phyloP scores from a whole-genome alignment of 2,329 filamentous ascomycete species.

The Paracorniculantispora psalliotae region DNA sequence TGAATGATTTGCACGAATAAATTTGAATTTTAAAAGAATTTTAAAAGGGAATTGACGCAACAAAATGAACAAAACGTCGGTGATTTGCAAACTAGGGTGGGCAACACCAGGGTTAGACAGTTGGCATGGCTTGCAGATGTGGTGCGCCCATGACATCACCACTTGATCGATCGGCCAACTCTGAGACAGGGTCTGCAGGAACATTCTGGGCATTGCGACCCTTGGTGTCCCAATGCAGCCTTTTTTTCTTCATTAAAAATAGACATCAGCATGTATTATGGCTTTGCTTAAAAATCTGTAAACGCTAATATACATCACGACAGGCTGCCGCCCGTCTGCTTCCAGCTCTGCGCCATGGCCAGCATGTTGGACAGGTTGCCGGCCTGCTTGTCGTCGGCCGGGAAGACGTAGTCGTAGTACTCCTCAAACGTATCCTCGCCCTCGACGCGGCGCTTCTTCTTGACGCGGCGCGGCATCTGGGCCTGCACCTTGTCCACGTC shows the following conservation, averaged over 20 bases:
- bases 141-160: constrained; percentile 12
- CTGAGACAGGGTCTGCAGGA: neutral
- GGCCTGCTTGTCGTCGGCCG: constrained; percentile 83
- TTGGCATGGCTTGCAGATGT: constrained; percentile 9
- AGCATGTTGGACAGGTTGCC: constrained; percentile 79
- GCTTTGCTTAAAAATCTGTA: neutral
- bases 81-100: too few species aligned
- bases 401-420: constrained; percentile 96
- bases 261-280: neutral
- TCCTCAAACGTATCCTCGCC: constrained; percentile 80
- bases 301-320: constrained; percentile 8
- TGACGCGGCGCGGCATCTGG: constrained; percentile 89
- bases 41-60: neutral
- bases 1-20: constrained; percentile 2
- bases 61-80: too few species aligned
- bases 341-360: constrained; percentile 84
- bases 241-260: too few species aligned
- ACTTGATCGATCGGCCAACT: neutral
- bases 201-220: neutral
- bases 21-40: too few species aligned
- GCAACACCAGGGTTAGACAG: too few species aligned
- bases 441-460: constrained; percentile 86
- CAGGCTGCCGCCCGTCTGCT: constrained; percentile 51
- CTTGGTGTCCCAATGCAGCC: neutral
- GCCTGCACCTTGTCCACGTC: constrained; percentile 80